Evolutionary conservation across 2,329 filamentous ascomycete genomes (phyloP), one percentile per base, ranked within the genome.

Genomic region (Xylaria sp.): DNA sequence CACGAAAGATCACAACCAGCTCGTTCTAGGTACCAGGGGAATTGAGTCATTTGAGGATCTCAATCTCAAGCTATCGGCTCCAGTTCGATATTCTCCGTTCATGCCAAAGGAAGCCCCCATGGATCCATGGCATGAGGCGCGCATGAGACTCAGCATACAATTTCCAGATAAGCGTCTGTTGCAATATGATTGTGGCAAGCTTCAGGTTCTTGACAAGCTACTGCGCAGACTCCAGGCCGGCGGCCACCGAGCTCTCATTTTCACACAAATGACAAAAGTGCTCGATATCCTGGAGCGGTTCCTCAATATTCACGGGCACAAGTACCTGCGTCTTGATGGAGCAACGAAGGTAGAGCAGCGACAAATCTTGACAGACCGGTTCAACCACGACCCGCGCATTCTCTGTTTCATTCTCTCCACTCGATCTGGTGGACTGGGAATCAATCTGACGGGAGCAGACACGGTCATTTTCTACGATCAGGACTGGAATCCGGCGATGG

Each of bases 401-500:
- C 81, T 96, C 11, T 93, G 89, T 64, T 99, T 99, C 77, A 99
- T 99, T 68, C 78, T 99, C 4, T 97, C 93, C 0, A 96, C 92
- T 54, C 86, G 94, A 59, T 97, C 94, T 0, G 94, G 94, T 66
- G 94, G 94, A 58, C 80, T 99, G 0, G 94, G 94, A 59, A 96
- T 99, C 78, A 99, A 99, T 69, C 80, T 99, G 49, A 97, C 93
- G 0, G 94, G 94, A 53, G 94, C 94, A 4, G 94, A 97, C 73
- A 96, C 92, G 0, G 94, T 99, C 69, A 97, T 99, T 66, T 99
- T 99, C 75, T 99, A 97, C 75, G 94, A 99, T 70, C 87, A 97
- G 61, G 94, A 99, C 73, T 99, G 95, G 95, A 99, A 99, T 69
- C 94, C 94, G 0, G 94, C 95, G 55, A 99, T 99, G 94, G 94